Conservation (phyloP, 2,329 filamentous ascomycete species). For the Cylindrodendrum hubeiense region DNA sequence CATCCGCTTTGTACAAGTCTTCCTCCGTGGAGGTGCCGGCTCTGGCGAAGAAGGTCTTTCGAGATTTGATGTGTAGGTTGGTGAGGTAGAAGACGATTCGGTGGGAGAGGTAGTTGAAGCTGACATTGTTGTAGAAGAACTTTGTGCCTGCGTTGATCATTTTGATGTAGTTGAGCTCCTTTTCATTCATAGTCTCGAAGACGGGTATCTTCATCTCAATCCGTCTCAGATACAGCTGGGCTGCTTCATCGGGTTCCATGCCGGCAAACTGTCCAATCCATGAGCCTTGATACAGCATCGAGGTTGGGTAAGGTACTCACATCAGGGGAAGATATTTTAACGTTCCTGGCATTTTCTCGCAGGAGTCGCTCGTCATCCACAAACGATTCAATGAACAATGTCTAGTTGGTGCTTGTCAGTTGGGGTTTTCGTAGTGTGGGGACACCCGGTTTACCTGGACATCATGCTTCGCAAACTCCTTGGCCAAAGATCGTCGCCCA, state of each 20-base stretch:
- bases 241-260: slow-evolving; percentile 93
- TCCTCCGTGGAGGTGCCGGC: slow-evolving; percentile 89
- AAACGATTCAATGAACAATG: slow-evolving; percentile 95
- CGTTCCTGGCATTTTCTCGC: slow-evolving; percentile 94
- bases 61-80: slow-evolving; percentile 95
- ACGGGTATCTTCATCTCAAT: slow-evolving; percentile 94
- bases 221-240: slow-evolving; percentile 88
- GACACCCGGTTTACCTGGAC: slow-evolving; percentile 73
- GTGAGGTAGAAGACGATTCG: slow-evolving; percentile 98
- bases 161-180: slow-evolving; percentile 96
- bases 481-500: slow-evolving; percentile 86
- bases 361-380: slow-evolving; percentile 95
- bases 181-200: slow-evolving; percentile 96
- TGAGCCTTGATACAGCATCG: slow-evolving; percentile 9
- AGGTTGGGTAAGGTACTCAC: slow-evolving; percentile 60
- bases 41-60: slow-evolving; percentile 92
- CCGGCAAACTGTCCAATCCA: slow-evolving; percentile 75
- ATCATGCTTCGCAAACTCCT: slow-evolving; percentile 98
- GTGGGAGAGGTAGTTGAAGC: slow-evolving; percentile 95
- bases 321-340: slow-evolving; percentile 98
- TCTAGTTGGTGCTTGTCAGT: slow-evolving; percentile 62
- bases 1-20: slow-evolving; percentile 93
- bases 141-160: slow-evolving; percentile 98
- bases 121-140: slow-evolving; percentile 96
- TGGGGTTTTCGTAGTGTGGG: neutral